Conservation (phyloP, 352 stramenopile genomes). For the Poterioochromonas sp. region DNA sequence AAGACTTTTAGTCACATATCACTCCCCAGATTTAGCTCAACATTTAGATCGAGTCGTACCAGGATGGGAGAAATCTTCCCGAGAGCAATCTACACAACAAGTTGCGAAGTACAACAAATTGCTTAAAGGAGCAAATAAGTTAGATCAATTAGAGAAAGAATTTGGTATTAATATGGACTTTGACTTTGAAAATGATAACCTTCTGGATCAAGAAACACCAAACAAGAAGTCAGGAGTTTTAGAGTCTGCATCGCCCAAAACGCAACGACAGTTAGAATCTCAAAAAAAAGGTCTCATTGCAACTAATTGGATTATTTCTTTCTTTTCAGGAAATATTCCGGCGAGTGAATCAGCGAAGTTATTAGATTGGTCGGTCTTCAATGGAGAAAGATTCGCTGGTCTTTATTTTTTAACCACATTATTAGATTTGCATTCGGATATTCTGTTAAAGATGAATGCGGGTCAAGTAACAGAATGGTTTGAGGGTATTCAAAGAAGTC, state of each 20-base stretch:
- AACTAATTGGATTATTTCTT: neutral
- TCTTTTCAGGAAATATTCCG: slow-evolving; percentile 2
- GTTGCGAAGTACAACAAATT: neutral
- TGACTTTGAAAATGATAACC: neutral
- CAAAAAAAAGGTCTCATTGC: neutral
- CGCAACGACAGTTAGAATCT: neutral
- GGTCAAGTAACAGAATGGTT: neutral
- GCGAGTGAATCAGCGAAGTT: neutral
- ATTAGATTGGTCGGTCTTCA: slow-evolving; percentile 17
- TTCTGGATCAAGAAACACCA: neutral
- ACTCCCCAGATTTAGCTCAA: slow-evolving; percentile 7
- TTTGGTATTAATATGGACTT: neutral
- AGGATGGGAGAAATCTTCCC: neutral
- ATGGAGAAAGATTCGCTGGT: slow-evolving; percentile 21
- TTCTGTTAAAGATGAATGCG: neutral
- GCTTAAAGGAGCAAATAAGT: neutral
- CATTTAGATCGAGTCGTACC: slow-evolving; percentile 23
- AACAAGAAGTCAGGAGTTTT: neutral
- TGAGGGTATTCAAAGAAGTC: neutral
- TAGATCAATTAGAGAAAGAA: slow-evolving; percentile 4
- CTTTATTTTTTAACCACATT: slow-evolving; percentile 2
- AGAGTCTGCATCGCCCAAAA: neutral
- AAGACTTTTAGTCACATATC: neutral
- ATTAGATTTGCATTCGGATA: neutral
- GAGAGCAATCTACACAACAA: neutral